Base-by-base conservation (phyloP, 2,329 filamentous ascomycete genomes). In the Neonectria ditissima region DNA sequence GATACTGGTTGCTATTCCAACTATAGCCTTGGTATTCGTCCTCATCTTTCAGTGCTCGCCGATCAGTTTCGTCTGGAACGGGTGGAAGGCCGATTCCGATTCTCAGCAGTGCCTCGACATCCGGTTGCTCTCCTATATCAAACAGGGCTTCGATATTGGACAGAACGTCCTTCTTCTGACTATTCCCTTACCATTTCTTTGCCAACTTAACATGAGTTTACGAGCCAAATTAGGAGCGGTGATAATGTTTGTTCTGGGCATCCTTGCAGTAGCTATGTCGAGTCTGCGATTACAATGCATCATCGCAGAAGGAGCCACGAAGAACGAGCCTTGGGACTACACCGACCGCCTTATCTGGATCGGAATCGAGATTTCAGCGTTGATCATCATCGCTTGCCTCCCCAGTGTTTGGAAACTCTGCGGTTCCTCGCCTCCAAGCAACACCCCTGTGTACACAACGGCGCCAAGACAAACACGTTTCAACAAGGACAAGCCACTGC, bases 151-250 rank as follows among this genome's bases (percentile, higher is more conserved):
- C 50, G 83, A 84, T 65, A 82, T 84, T n/a, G 75, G 75, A 3
- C 78, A 83, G 26, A 84, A 86, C 65, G 61, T 80, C 34, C 77
- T 78, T 68, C 77, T 86, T 10, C 76, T 85, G 52, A 55, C 74
- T 2, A 70, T 86, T 5, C 78, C 84, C 0, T 68, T 85, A 11
- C 80, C 80, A 4, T 78, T 77, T 45, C 63, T 85, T 5, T 65
- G 75, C 2, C 68, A 77, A 2, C 75, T 84, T 11, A 74, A 78
- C 9, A 64, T 83, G 11, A 76, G 76, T 14, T 72, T 73, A n/a
- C 77, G 79, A 44, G 82, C 82, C 66, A 85, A 82, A 72, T 44
- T 80, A 2, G 79, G 79, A 34, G 76, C 85, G 3, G 73, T 74
- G 1, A 47, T 80, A 18, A 81, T 86, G 73, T 77, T 86, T 55